These are phyloP conservation scores for Elongisporangium anandrum DNA, from an alignment of 352 stramenopile species.

Conservation along the genomic window DNA sequence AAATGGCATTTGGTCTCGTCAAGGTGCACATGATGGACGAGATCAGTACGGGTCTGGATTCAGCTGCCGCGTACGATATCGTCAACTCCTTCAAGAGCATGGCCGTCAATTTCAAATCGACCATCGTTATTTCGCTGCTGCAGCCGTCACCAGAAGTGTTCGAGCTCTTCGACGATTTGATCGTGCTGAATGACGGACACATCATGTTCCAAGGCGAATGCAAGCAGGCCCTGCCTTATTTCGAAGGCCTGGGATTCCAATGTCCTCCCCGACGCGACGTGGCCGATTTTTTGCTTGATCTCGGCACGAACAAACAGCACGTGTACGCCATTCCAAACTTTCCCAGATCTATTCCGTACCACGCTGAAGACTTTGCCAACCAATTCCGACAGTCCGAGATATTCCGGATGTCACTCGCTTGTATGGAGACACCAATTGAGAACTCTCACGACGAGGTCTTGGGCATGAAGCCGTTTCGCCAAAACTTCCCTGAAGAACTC, in stretches of 20 bases:
- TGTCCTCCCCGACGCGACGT: constrained; percentile 46
- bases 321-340: constrained; percentile 14
- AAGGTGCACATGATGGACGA: constrained; percentile 74
- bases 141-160: constrained; percentile 93
- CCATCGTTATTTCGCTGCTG: constrained; percentile 74
- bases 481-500: constrained; percentile 41
- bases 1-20: constrained; percentile 82
- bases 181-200: constrained; percentile 86
- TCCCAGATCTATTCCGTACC: constrained; percentile 14
- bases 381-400: constrained; percentile 47
- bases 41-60: constrained; percentile 61
- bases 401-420: constrained; percentile 27
- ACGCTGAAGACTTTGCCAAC: constrained; percentile 36
- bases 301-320: constrained; percentile 51
- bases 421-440: constrained; percentile 3
- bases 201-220: constrained; percentile 78
- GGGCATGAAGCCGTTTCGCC: constrained; percentile 30
- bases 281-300: constrained; percentile 49
- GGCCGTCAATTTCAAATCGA: constrained; percentile 41
- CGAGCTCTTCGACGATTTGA: constrained; percentile 92
- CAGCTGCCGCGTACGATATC: constrained; percentile 57
- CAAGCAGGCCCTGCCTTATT: constrained; percentile 33
- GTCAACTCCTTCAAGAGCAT: constrained; percentile 37
- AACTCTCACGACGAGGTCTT: constrained; percentile 22
- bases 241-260: constrained; percentile 38